Base-by-base conservation (phyloP, 768 basidiomycete species). In the Termitomyces sp. region DNA sequence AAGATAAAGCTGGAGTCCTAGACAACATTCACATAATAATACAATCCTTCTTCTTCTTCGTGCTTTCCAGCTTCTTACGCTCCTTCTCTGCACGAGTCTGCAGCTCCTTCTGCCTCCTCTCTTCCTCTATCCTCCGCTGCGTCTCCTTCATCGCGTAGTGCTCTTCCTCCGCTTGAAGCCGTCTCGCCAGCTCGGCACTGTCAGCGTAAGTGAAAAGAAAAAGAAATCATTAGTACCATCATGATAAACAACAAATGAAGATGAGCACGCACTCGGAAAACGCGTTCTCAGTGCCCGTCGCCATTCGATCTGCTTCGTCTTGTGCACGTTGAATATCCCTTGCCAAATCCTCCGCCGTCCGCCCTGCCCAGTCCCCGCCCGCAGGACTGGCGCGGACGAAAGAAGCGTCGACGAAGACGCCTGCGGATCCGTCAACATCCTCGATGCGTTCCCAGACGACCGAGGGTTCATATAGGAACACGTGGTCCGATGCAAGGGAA, bases 361-460 rank as follows among this genome's bases (percentile, higher is more conserved):
- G 80, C 7, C 89, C 88, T 0, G 90, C 88, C 62, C 86, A 89
- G 64, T 94, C 91, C 0, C 92, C 92, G 0, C 92, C 93, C 0
- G 80, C 82, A 1, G 92, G 90, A 45, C 75, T 83, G 8, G 88
- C 75, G 12, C 69, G 60, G 36, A 79, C 69, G 57, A 96, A 88
- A 47, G 83, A 73, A 0, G 84, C 81, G 67, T 94, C 92, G 22
- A 89, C 89, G 65, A 94, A 96, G 5, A 81, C 81, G 31, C 88
- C 84, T 61, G 77, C 85, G 2, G 83, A 79, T 1, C 92, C 92
- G 59, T 96, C 93, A 31, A 94, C 80, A 65, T 96, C 94, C 64
- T 90, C 91, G 29, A 97, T 73, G 20, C 87, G 83, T 71, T 97
- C 94, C 94, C 94, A 97, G 3, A 94, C 88, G 26, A 96, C 83